Evolutionary conservation across 2,329 filamentous ascomycete species (phyloP), one percentile per base, ranked within the genome.

Genomic region (Nothophoma quercina): DNA sequence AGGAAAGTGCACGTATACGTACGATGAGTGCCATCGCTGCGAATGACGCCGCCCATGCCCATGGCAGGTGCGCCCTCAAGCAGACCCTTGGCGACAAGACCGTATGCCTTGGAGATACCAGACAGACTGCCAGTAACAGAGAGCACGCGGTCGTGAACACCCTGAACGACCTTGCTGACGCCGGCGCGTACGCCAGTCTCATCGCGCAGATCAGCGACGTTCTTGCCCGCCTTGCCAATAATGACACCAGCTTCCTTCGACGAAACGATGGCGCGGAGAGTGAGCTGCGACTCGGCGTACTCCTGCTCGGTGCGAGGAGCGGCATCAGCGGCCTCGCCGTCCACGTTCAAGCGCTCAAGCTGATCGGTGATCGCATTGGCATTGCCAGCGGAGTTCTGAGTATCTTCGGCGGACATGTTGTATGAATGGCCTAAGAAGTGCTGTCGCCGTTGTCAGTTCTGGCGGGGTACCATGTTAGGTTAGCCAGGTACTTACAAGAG

Each of bases 231-330:
- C 81, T 99, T 99, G 77, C 95, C 95, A 76, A 99, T 99, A 77
- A 99, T 98, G 69, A 99, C 92, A 72, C 95, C 95, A 55, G 95
- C 95, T 79, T 99, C 95, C 81, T 98, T 98, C 75, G 95, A 97
- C 26, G 95, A 97, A 64, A 99, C 95, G 74, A 99, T 97, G 67
- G 95, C 95, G 74, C 95, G 90, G 60, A 99, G 86, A 57, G 95
- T 99, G 69, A 99, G 83, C 78, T 96, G 90, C 44, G 93, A 87
- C 75, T 92, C 86, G 43, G 91, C 92, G 73, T 99, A 99, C 77
- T 99, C 95, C 75, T 98, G 93, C 67, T 99, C 95, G 53, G 93
- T 96, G 81, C 93, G 95, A 68, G 91, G 93, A 55, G 85, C 84
- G 58, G 85, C 84, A 67, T 93, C 91, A 63, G 90, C 89, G 62